A percentile compares a stretch with the other conserved stretches of the same genome.
Evolutionary conservation across 805 yeast genomes (phyloP).

Genomic region (Nakazawaea molendinolei): DNA sequence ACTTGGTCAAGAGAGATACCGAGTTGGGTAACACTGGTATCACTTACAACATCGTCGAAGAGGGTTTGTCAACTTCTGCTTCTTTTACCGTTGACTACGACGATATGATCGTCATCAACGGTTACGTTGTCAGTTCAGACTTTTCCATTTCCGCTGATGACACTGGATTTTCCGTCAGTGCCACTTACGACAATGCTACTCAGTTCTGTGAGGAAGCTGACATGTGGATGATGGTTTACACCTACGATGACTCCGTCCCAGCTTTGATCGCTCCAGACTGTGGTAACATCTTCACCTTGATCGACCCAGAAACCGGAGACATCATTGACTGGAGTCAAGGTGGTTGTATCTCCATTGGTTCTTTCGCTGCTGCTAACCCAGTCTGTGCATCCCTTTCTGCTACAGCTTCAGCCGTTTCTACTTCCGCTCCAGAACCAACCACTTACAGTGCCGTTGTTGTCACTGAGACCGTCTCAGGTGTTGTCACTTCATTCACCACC

Average conservation of each 20-base stretch:
- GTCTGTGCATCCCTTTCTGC: conserved; percentile 3
- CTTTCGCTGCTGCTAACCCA: conserved; percentile 5
- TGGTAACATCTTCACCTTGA: conserved; percentile 11
- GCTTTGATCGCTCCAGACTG: conserved; percentile 13
- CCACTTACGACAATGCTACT: conserved; percentile 8
- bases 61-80: conserved; percentile 7
- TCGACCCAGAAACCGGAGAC: conserved; percentile 2
- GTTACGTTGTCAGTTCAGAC: conserved; percentile 9
- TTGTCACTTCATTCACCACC: conserved; percentile 18
- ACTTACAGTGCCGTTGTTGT: conserved; percentile 10
- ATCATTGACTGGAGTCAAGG: conserved; percentile 11
- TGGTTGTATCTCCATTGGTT: conserved; percentile 12
- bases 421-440: conserved; percentile 15
- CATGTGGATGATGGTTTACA: conserved; percentile 12
- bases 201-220: conserved; percentile 9
- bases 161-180: conserved; percentile 8
- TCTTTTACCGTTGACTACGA: conserved; percentile 10
- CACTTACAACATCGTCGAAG: conserved; percentile 6
- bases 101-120: conserved; percentile 10
- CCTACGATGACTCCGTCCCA: conserved; percentile 11
- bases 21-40: conserved; percentile 13
- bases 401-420: conserved; percentile 6
- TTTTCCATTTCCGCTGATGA: conserved; percentile 7
- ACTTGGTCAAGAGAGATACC: conserved; percentile 10
- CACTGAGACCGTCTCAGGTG: conserved; percentile 13